phyloP scores from a whole-genome alignment of 2,329 filamentous ascomycete genomes.

The Albophoma yamanashiensis region DNA sequence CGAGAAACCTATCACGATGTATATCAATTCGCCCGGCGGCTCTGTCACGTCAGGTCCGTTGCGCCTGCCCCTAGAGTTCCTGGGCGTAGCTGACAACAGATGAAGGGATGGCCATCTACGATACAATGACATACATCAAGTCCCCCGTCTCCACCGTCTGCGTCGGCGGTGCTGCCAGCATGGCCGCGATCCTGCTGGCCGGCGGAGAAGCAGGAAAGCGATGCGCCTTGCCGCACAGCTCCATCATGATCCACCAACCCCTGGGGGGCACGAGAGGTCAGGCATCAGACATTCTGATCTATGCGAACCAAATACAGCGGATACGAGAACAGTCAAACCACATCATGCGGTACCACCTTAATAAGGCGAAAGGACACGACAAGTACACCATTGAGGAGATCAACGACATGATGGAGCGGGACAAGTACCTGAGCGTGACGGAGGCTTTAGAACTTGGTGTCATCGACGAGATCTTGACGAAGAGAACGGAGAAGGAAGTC shows the following conservation, averaged over 20 bases:
- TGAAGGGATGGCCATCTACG: constrained; percentile 75
- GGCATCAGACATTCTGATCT: constrained; percentile 81
- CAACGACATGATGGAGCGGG: constrained; percentile 91
- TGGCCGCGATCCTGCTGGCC: constrained; percentile 82
- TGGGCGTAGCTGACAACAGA: constrained; percentile 2
- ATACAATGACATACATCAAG: constrained; percentile 96
- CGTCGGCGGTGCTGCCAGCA: constrained; percentile 86
- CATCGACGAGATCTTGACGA: constrained; percentile 76
- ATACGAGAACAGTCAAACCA: constrained; percentile 77
- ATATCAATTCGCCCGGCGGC: constrained; percentile 94
- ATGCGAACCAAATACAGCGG: constrained; percentile 90
- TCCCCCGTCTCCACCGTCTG: constrained; percentile 92
- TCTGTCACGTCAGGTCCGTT: constrained; percentile 61
- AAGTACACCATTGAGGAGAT: constrained; percentile 74
- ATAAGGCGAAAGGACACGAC: constrained; percentile 61
- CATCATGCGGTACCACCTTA: constrained; percentile 83
- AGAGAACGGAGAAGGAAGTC: constrained; percentile 38
- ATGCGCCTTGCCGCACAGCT: constrained; percentile 83
- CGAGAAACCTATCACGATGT: constrained; percentile 89
- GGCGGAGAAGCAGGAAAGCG: constrained; percentile 79
- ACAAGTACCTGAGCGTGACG: constrained; percentile 83
- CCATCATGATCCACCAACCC: constrained; percentile 96
- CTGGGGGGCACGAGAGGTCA: constrained; percentile 60
- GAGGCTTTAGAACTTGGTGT: constrained; percentile 87
- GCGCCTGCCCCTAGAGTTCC: not conserved